Base-by-base conservation (phyloP, 2,329 filamentous ascomycete species). In the Pseudogymnoascus sp. region DNA sequence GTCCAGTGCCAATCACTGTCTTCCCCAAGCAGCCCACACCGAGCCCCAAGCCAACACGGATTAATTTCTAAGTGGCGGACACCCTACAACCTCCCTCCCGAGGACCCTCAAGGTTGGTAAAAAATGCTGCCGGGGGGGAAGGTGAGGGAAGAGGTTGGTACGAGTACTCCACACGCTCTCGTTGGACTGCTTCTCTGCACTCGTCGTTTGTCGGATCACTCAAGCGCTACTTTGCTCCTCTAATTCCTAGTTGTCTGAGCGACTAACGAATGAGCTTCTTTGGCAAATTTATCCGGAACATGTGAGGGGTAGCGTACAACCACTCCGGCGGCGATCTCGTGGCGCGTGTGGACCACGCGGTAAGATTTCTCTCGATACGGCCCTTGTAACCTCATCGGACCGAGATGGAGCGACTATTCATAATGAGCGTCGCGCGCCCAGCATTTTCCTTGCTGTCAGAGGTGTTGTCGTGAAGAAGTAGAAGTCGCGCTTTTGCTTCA, bases 251-350 rank as follows among this genome's bases (percentile, higher is more conserved):
- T 17, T 55, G 27, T 15, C 48, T 12, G n/a, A 33, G 27, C n/a
- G n/a, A 10, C 17, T 17, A 55, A 31, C 48, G 48, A 55, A 55
- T 55, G 29, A 33, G 48, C 48, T 31, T 33, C 10, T 15, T n/a
- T 5, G 4, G 1, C 15, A 55, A 12, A 33, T 55, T 55, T 55
- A 55, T 33, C 48, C 48, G 48, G 48, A 55, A 55, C 48, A 55
- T 55, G 29, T 33, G 48, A 55, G 48, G 48, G 48, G 48, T 33
- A 55, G 48, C 29, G 27, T 33, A 17, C 48, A 33, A 55, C 48
- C 48, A 55, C n/a, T 55, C 48, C 48, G 48, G 48, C 48, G 48
- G 48, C 48, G 48, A 55, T 55, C 48, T 55, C n/a, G 48, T 55
- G 27, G 27, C 48, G 48, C 29, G 48, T 33, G n/a, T 33, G 48